Evolutionary conservation across 148 eudicot species (phyloP), one percentile per base, ranked within the genome.

Genomic region (Mesembryanthemum crystallinum): DNA sequence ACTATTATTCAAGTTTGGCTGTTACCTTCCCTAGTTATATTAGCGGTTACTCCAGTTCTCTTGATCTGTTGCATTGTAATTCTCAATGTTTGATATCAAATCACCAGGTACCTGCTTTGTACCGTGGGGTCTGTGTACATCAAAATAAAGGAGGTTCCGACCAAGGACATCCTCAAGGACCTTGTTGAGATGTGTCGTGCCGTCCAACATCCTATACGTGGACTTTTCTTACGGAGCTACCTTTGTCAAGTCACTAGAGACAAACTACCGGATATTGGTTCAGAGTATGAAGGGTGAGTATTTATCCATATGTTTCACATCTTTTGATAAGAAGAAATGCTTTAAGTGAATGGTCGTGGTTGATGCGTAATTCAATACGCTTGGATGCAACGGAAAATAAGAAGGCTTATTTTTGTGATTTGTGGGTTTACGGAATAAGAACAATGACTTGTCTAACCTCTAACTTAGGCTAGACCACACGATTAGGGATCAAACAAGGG

Each of bases 151-250:
- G 96, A 87, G 83, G 97, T 88, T 79, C 91, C 94, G 65, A 91
- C 90, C 21, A 95, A 92, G 81, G 97, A 95, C 84, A 88, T 95
- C 47, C 87, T 95, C 20, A 95, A 87, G 78, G 99, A 95, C 82
- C 94, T 95, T 55, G 99, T 95, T 72, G 99, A 95, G 86, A 92
- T 95, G 96, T 90, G 94, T 81, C 99, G 94, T 65, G 90, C 88
- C 61, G 92, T 95, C 77, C 97, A 95, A 73, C 97, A 95, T 88
- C 99, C 99, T 76, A 81, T 92, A 69, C 97, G 96, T 62, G 99
- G 99, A 58, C 97, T 95, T 68, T 95, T 95, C 81, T 81, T 95
- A 52, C 85, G 99, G 86, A 95, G 97, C 83, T 95, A 95, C 73
- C 97, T 95, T 85, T 90, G 96, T 76, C 99, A 95, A 88, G 85